Evolutionary conservation across 2,329 filamentous ascomycete genomes (phyloP), one percentile per base, ranked within the genome.

Genomic region (Hypoxylon sp.): DNA sequence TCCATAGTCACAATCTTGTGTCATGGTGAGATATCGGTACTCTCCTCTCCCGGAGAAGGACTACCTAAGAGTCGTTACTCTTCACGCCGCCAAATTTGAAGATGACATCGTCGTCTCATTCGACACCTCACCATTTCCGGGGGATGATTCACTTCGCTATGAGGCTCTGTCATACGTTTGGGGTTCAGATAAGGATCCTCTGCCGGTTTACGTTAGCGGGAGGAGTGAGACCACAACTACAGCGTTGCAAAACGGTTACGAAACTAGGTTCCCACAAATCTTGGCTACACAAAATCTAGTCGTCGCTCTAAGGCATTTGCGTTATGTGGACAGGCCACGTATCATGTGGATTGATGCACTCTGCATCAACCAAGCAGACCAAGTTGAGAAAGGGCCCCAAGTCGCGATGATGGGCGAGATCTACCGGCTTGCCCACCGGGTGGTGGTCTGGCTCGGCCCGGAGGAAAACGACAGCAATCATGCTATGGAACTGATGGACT

Each of bases 261-360:
- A 9, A 14, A 14, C 11, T 2, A 62, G 3, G 8, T 11, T 22
- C 3, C 1, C 29, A 19, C 14, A 29, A 26, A 51, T 67, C 29
- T 3, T 48, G 3, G 24, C 51, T 1, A 58, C 24, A 1, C 61
- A 17, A 11, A 70, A 65, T 22, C 17, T 71, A 8, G 52, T 17
- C 2, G 19, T 61, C 10, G 65, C 65, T 24, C 51, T 73, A 1
- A 60, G 42, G 3, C 54, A 67, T 17, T 35, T 73, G 3, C 65
- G 65, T 33, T 46, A 58, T 37, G 51, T 3, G 2, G 39, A 70
- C 3, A 11, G 19, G 8, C 22, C 55, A 3, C 55, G 68, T 1
- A 14, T 54, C 31, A 37, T 75, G 19, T 77, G 74, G 74, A 46
- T 72, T 5, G 74, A 77, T 22, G 72, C 73, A 0, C 61, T 75